These are phyloP conservation scores for Trypanosoma platydactyli DNA, from an alignment of 208 protist genomes.

Conservation along the genomic window DNA sequence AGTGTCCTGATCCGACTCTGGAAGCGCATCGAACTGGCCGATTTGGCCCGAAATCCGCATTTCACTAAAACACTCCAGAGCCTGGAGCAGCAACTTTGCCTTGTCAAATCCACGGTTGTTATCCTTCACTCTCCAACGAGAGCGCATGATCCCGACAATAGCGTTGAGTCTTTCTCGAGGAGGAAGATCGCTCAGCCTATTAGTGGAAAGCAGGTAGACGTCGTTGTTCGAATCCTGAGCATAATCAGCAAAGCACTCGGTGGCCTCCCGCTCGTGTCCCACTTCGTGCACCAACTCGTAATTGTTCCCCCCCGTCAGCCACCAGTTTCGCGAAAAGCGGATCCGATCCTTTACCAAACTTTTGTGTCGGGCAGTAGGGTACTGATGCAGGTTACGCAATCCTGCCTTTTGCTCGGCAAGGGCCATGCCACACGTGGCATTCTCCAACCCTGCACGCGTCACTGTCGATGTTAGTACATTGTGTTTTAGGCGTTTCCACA, in stretches of 20 bases:
- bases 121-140: conserved; percentile 81
- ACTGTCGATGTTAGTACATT: conserved; percentile 10
- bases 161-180: conserved; percentile 68
- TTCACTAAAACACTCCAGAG: conserved; percentile 90
- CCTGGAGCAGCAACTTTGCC: conserved; percentile 75
- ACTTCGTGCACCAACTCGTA: conserved; percentile 80
- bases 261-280: conserved; percentile 86
- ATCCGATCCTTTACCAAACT: conserved; percentile 79
- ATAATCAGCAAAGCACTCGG: conserved; percentile 78
- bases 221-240: conserved; percentile 78
- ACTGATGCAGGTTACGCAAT: conserved; percentile 87
- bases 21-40: conserved; percentile 57
- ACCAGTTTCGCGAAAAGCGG: conserved; percentile 85
- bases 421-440: conserved; percentile 13
- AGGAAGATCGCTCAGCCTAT: conserved; percentile 70
- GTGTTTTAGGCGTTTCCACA: conserved; percentile 21
- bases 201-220: conserved; percentile 71
- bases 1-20: conserved; percentile 80
- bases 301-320: conserved; percentile 80
- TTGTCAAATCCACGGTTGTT: conserved; percentile 87
- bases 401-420: conserved; percentile 50
- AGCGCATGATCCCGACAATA: conserved; percentile 65
- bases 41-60: conserved; percentile 67
- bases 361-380: conserved; percentile 85
- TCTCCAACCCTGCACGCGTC: background rate